These are phyloP conservation scores for Tricholoma furcatifolium DNA, from an alignment of 768 basidiomycete genomes.

Conservation along the genomic window DNA sequence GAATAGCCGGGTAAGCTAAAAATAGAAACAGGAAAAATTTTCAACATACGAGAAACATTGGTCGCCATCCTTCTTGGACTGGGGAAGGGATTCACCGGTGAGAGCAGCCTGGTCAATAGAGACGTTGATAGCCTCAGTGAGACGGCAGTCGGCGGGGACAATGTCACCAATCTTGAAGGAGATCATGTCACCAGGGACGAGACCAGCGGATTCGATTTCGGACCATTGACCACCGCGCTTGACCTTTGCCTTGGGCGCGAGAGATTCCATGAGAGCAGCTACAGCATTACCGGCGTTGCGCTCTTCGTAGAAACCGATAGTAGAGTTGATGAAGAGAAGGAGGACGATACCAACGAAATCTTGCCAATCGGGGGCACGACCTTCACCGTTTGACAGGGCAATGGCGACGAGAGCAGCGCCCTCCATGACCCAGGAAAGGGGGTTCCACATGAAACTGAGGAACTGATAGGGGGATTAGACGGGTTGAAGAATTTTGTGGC, in stretches of 20 bases:
- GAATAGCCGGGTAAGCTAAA: conserved; percentile 5
- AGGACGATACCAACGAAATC: conserved; percentile 97
- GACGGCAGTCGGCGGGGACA: conserved; percentile 96
- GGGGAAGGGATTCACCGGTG: conserved; percentile 95
- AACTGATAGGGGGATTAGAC: conserved; percentile 47
- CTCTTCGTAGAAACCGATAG: conserved; percentile 98
- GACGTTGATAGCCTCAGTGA: conserved; percentile 94
- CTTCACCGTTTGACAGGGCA: conserved; percentile 90
- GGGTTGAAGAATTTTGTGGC: not conserved
- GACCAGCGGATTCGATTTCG: conserved; percentile 86
- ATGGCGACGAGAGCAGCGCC: conserved; percentile 94
- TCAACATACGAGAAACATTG: conserved; percentile 93
- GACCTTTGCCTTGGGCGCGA: conserved; percentile 96
- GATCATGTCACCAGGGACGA: conserved; percentile 95
- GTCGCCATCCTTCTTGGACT: conserved; percentile 88
- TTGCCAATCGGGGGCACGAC: conserved; percentile 88
- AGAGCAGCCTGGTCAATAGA: conserved; percentile 98
- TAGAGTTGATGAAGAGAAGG: conserved; percentile 90
- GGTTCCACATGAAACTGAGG: conserved; percentile 99
- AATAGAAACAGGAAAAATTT: conserved; percentile 1
- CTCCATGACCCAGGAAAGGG: conserved; percentile 99
- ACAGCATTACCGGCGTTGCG: conserved; percentile 97
- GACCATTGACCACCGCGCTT: conserved; percentile 82
- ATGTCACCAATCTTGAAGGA: conserved; percentile 99
- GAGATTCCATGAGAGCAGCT: conserved; percentile 99